Conservation (phyloP, 208 protist species). For the Wallacemonas collosoma region DNA sequence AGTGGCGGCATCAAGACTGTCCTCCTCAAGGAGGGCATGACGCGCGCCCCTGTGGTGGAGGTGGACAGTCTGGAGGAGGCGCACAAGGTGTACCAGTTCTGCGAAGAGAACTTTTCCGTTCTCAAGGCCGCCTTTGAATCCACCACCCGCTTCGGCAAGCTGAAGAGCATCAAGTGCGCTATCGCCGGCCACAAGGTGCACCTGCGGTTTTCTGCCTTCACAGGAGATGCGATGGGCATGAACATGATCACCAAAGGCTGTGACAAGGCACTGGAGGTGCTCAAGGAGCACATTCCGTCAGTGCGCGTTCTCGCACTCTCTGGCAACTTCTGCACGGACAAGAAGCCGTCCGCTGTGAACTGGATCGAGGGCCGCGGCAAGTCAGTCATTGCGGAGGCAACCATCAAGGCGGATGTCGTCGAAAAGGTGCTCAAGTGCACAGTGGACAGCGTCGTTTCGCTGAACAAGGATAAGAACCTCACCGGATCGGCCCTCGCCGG, state of each 20-base stretch:
- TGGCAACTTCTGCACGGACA: slow-evolving; percentile 99
- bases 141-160: slow-evolving; percentile 94
- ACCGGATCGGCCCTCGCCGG: slow-evolving; percentile 98
- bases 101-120: slow-evolving; percentile 87
- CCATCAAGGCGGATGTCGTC: slow-evolving; percentile 91
- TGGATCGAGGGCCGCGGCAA: slow-evolving; percentile 98
- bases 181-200: slow-evolving; percentile 93
- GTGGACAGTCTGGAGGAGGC: slow-evolving; percentile 78
- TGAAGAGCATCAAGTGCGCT: slow-evolving; percentile 85
- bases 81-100: slow-evolving; percentile 87
- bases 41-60: slow-evolving; percentile 95
- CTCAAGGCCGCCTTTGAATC: slow-evolving; percentile 92
- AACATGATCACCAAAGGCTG: slow-evolving; percentile 99
- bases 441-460: slow-evolving; percentile 87
- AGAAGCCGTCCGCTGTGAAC: slow-evolving; percentile 98
- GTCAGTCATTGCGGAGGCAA: slow-evolving; percentile 94
- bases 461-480: slow-evolving; percentile 97
- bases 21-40: slow-evolving; percentile 96
- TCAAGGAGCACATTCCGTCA: slow-evolving; percentile 91
- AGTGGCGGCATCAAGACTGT: slow-evolving; percentile 90
- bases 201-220: slow-evolving; percentile 94
- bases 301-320: slow-evolving; percentile 92
- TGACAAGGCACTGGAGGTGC: slow-evolving; percentile 87
- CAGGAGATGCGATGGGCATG: slow-evolving; percentile 99
- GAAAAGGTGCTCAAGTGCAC: slow-evolving; percentile 94